Evolutionary conservation across 495 filamentous ascomycete genomes (phyloP).

Genomic region (Penicillium crystallinum): DNA sequence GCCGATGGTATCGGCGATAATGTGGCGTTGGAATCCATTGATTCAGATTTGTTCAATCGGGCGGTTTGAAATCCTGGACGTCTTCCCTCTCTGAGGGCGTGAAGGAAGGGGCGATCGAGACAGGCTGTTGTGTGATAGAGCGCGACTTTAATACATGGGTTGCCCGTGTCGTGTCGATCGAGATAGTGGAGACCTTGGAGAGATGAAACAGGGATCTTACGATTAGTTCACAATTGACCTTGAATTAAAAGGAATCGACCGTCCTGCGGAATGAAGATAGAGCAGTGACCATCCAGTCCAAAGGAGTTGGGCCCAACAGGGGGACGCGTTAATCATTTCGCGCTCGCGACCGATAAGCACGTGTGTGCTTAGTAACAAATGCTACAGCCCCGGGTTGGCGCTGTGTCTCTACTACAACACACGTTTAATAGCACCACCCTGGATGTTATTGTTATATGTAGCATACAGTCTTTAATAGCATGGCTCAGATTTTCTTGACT

Average conservation of each 20-base stretch:
- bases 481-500: no score
- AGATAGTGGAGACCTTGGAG: background rate
- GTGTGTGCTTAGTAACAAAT: constrained; percentile 17
- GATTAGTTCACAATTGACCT: background rate
- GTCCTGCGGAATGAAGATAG: background rate
- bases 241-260: background rate
- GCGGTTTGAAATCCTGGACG: background rate
- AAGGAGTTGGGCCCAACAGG: constrained; percentile 5
- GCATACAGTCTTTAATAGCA: no score
- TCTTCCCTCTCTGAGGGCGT: no score
- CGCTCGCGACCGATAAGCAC: constrained; percentile 27
- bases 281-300: background rate
- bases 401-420: background rate
- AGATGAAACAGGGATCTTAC: background rate
- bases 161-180: background rate
- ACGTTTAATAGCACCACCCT: background rate
- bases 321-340: constrained; percentile 25
- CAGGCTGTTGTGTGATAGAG: constrained; percentile 4
- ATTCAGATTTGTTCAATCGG: background rate
- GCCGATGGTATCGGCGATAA: constrained; percentile 15
- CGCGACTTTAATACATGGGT: background rate
- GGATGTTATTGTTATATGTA: no score
- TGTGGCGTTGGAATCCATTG: constrained; percentile 12
- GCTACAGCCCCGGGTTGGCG: background rate
- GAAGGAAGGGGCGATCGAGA: background rate